Base-by-base conservation (phyloP, 352 stramenopile species). In the Globisporangium carolinianum region DNA sequence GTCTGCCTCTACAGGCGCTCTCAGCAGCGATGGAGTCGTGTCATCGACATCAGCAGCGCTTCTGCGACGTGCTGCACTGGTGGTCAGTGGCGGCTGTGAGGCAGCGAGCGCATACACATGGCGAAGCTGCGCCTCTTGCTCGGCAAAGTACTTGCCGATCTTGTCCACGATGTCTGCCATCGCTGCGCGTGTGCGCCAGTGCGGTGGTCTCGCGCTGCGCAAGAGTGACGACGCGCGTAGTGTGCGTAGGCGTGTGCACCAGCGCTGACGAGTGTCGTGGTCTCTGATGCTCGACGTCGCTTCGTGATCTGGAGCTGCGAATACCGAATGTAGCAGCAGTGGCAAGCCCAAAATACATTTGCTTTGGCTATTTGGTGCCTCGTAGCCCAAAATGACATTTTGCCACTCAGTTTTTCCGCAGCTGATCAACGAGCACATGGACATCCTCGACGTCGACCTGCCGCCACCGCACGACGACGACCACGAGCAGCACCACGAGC, bases 81-180 rank as follows among this genome's bases (percentile, higher is more conserved):
- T 50, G 52, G 49, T 35, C 62, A 38, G 17, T 41, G 55, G 24
- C 51, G 46, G 57, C 14, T 5, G 57, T 32, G 0, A 61, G 55
- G 0, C 66, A 32, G 24, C 24, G 24, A 32, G 69, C 3, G 50
- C 66, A 53, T 76, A 68, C 2, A 65, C 66, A 2, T 73, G 58
- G n/a, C 79, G 76, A 60, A 83, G 67, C 41, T 86, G 75, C 51
- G 58, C 65, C 59, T 89, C 76, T 52, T 86, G 75, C 24, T 85
- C 71, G 2, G 73, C 75, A 60, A 87, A 89, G 61, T 84, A 89
- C 58, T 72, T 71, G 45, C 76, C 75, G 47, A 87, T 89, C 57
- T 83, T 86, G 37, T 76, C 76, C 52, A 87, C 75, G 59, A 87
- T 71, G 49, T 86, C 72, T 10, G 68, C 60, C 79, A 87, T 86